A percentile compares a stretch with the other conserved stretches of the same genome.
phyloP scores from a whole-genome alignment of 1,139 yeast genomes.

The Candida tunisiensis region DNA sequence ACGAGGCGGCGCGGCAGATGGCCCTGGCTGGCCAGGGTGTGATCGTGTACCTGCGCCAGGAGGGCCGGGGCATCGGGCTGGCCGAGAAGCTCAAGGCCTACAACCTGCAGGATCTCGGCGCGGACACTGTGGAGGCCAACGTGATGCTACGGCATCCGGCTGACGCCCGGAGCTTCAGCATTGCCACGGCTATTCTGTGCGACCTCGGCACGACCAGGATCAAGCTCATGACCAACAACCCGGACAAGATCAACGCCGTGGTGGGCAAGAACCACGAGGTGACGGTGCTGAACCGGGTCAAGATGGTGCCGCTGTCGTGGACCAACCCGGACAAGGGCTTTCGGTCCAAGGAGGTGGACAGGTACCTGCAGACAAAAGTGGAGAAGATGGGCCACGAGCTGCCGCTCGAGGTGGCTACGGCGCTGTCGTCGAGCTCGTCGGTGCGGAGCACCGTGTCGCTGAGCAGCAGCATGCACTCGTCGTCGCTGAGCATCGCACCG shows the following conservation, averaged over 20 bases:
- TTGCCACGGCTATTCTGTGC: conserved; percentile 82
- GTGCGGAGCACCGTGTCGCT: too few species aligned
- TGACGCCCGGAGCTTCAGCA: conserved; percentile 80
- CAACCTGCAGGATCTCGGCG: conserved; percentile 92
- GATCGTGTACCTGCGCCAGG: conserved; percentile 90
- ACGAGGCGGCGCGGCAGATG: conserved; percentile 92
- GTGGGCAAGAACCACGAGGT: conserved; percentile 65
- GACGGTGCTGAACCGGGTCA: conserved; percentile 68
- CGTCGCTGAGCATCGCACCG: too few species aligned
- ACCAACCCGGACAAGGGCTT: conserved; percentile 52
- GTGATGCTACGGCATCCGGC: conserved; percentile 89
- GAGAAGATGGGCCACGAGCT: conserved; percentile 95
- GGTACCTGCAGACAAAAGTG: conserved; percentile 81
- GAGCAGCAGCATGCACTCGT: too few species aligned
- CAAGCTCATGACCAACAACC: conserved; percentile 80
- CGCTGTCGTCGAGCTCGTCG: too few species aligned
- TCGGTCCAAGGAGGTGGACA: conserved; percentile 72
- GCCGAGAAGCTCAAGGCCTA: conserved; percentile 96
- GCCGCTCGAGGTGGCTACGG: conserved; percentile 23
- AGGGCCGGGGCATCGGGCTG: conserved; percentile 95
- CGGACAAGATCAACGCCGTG: conserved; percentile 89
- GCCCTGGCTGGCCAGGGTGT: conserved; percentile 81
- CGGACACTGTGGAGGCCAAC: conserved; percentile 96
- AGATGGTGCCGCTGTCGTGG: conserved; percentile 97
- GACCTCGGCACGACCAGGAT: conserved; percentile 68